phyloP scores from a whole-genome alignment of 2,329 filamentous ascomycete genomes.

The Penicillium sclerotiorum region DNA sequence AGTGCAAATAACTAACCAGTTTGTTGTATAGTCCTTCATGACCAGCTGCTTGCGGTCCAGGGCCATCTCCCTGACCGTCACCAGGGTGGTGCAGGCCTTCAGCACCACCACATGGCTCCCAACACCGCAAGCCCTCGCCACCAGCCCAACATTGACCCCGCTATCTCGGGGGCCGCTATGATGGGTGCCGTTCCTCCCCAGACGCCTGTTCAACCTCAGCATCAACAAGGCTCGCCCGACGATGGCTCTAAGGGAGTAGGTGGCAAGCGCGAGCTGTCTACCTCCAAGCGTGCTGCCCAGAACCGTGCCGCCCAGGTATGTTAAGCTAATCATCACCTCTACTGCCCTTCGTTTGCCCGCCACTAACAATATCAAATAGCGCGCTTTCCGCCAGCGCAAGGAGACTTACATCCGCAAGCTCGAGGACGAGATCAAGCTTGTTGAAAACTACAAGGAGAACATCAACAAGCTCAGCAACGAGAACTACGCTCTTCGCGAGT shows the following conservation, averaged over 20 bases:
- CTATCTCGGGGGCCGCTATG: constrained; percentile 56
- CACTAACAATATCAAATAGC: constrained; percentile 53
- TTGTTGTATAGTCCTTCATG: constrained; percentile 61
- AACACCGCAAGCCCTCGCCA: constrained; percentile 48
- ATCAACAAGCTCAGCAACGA: constrained; percentile 83
- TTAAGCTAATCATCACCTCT: background rate
- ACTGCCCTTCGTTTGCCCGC: constrained; percentile 30
- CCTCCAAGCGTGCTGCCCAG: constrained; percentile 93
- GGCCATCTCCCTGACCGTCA: constrained; percentile 44
- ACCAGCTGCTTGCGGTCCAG: constrained; percentile 60
- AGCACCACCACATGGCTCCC: constrained; percentile 41
- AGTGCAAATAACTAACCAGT: constrained; percentile 1
- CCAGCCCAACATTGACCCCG: constrained; percentile 61
- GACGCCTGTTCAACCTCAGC: constrained; percentile 34
- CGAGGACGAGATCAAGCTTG: constrained; percentile 88
- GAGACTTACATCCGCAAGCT: constrained; percentile 98
- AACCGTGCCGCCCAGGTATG: constrained; percentile 92
- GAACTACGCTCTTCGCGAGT: constrained; percentile 88
- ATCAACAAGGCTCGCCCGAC: constrained; percentile 27
- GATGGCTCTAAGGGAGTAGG: constrained; percentile 68
- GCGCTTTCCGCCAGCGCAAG: constrained; percentile 95
- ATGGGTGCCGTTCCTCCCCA: constrained; percentile 45
- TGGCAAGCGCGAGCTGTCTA: constrained; percentile 84
- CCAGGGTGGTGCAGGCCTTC: constrained; percentile 47
- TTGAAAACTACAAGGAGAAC: constrained; percentile 71